Conservation (phyloP, 2,329 filamentous ascomycete genomes). For the Myrmaecium sp. region DNA sequence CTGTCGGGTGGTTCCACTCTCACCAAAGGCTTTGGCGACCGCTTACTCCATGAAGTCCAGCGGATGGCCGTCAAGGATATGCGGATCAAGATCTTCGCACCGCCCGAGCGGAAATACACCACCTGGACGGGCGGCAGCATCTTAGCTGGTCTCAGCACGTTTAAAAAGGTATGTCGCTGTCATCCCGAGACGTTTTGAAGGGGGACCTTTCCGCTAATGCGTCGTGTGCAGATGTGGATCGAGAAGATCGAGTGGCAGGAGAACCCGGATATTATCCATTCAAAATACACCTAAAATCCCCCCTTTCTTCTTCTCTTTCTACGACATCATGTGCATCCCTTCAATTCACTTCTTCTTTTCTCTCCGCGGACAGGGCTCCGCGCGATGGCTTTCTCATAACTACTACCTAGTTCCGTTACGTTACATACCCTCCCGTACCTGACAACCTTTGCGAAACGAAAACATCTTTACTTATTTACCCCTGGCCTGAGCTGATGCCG, state of each 20-base stretch:
- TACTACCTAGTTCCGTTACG: no score
- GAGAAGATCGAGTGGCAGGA: slow-evolving; percentile 99
- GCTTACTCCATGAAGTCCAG: slow-evolving; percentile 82
- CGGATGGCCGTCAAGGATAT: slow-evolving; percentile 93
- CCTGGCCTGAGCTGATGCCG: no score
- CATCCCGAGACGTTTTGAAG: slow-evolving; percentile 5
- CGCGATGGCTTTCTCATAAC: no score
- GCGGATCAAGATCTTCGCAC: slow-evolving; percentile 98
- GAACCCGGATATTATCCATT: slow-evolving; percentile 97
- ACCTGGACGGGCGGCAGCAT: slow-evolving; percentile 99
- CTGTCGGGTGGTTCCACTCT: slow-evolving; percentile 90
- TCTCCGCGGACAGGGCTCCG: no score
- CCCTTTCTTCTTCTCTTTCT: no score
- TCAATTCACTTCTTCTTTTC: no score
- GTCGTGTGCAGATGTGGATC: slow-evolving; percentile 78
- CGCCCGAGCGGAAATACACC: slow-evolving; percentile 93
- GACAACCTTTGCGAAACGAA: no score
- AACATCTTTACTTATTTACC: no score
- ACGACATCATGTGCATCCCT: no score
- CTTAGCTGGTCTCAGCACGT: slow-evolving; percentile 87
- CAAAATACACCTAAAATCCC: slow-evolving; percentile 74
- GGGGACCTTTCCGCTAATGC: slow-evolving; percentile 16
- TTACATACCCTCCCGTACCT: no score
- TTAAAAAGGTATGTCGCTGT: slow-evolving; percentile 62
- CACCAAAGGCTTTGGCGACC: slow-evolving; percentile 91